Base-by-base conservation (phyloP, 306 rosid genomes). In the Medicago lupulina region DNA sequence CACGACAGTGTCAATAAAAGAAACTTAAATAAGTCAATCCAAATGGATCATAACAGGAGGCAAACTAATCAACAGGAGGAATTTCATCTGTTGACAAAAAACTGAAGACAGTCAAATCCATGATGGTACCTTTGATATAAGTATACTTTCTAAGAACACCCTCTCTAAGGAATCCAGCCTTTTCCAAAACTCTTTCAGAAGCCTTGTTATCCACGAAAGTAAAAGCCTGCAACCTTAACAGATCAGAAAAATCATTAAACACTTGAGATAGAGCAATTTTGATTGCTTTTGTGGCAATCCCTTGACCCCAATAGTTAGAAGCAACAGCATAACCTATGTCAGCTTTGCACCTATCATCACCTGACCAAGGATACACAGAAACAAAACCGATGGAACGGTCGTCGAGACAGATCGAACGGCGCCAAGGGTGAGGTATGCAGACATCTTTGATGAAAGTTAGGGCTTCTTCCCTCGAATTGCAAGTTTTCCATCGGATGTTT, bases 141-240 rank as follows among this genome's bases (percentile, higher is more conserved):
- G 70, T n/a, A 60, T 81, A 90, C 65, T 85, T 86, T 64, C 93
- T 86, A 13, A 90, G 76, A 18, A 84, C 64, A 13, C 93, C 98
- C 72, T 87, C 97, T 69, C 39, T 81, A 55, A 54, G 81, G 62
- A 90, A 85, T 49, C 97, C 98, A 16, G 19, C 79, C 70, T 87
- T 93, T 75, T 90, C 90, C 61, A 93, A 23, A 2, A 93, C 95
- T 86, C 87, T 87, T 3, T 83, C 87, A n/a, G 97, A 90, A 17
- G 87, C 90, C 61, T 47, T 75, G 28, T 93, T 89, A 41, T 84
- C 87, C 2, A 70, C 51, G 13, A 0, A 15, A 23, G 66, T 83
- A 67, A 79, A 61, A 43, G 88, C 85, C 11, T 89, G 85, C 74
- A 89, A 14, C 82, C 97, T 89, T n/a, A 75, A 62, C 81, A 89